These are phyloP conservation scores for Manihot esculenta DNA, from an alignment of 441 rosid genomes.

Conservation along the genomic window DNA sequence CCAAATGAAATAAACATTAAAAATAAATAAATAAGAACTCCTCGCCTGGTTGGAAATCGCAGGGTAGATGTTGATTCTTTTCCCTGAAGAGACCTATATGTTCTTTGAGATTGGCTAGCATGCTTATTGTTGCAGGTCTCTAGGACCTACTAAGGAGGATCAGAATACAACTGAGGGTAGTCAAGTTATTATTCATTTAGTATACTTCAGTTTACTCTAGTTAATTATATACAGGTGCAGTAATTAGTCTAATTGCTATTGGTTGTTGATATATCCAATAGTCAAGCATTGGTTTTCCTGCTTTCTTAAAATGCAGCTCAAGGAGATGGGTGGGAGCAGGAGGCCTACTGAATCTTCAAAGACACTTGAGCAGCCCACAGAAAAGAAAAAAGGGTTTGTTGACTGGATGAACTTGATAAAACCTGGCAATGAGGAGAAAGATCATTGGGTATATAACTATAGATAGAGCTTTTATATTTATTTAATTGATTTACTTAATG, in stretches of 20 bases:
- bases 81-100: not conserved
- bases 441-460: constrained; percentile 96
- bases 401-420: constrained; percentile 93
- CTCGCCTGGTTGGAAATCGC: not conserved
- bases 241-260: not conserved
- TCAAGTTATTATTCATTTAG: not conserved
- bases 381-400: constrained; percentile 72
- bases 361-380: constrained; percentile 57
- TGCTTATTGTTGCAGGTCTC: not conserved
- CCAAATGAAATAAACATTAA: not conserved
- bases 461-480: not conserved
- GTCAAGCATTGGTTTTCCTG: not conserved
- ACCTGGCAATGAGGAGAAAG: constrained; percentile 94
- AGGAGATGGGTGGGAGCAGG: constrained; percentile 90
- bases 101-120: not conserved
- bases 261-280: constrained; percentile 1
- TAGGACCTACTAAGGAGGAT: not conserved
- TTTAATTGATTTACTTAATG: not conserved
- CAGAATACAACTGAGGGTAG: not conserved
- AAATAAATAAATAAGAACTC: not conserved
- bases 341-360: constrained; percentile 56
- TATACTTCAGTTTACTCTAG: not conserved
- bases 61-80: not conserved
- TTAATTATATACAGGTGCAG: not conserved
- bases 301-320: constrained; percentile 48